Percentiles rank a stretch among this genome's conserved stretches.
Evolutionary conservation across 176 grass and related monocot species (phyloP).

Genomic region (Rhynchospora pubera): DNA sequence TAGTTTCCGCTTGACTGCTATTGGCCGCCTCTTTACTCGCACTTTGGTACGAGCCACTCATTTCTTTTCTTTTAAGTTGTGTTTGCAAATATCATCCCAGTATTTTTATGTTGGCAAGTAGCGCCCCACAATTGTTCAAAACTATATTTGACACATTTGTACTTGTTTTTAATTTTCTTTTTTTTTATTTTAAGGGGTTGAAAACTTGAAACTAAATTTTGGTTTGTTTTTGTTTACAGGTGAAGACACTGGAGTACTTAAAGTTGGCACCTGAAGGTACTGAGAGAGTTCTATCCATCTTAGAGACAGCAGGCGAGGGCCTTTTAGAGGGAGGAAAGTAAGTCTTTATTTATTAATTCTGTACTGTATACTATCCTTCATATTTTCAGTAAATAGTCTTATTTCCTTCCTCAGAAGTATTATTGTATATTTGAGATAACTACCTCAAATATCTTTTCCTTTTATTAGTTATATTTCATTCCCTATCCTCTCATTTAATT

Average conservation of each 20-base stretch:
- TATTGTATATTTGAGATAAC: not conserved
- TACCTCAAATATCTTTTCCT: not conserved
- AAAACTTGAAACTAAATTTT: constrained; percentile 2
- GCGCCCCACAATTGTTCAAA: not conserved
- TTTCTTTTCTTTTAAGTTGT: not conserved
- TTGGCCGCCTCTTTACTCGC: constrained; percentile 73
- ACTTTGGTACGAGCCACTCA: constrained; percentile 42
- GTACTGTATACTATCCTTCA: not conserved
- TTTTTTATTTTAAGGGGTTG: too few relatives aligned
- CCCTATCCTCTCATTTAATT: not conserved
- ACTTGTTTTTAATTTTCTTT: not conserved
- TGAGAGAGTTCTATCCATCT: constrained; percentile 60
- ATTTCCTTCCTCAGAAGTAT: not conserved
- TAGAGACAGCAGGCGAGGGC: constrained; percentile 82
- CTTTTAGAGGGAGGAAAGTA: constrained; percentile 91
- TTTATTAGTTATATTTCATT: not conserved
- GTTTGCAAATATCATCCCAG: constrained; percentile 18
- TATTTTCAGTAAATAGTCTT: not conserved
- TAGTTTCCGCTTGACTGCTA: constrained; percentile 78
- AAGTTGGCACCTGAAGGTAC: constrained; percentile 75
- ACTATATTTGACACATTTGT: constrained; percentile 8
- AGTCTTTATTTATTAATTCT: constrained; percentile 26
- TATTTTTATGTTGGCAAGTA: constrained; percentile 11
- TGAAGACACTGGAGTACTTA: constrained; percentile 72
- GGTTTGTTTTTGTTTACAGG: constrained; percentile 36